These are phyloP conservation scores for Aegilops tauschii DNA, from an alignment of 176 grass and related monocot species.

Conservation along the genomic window DNA sequence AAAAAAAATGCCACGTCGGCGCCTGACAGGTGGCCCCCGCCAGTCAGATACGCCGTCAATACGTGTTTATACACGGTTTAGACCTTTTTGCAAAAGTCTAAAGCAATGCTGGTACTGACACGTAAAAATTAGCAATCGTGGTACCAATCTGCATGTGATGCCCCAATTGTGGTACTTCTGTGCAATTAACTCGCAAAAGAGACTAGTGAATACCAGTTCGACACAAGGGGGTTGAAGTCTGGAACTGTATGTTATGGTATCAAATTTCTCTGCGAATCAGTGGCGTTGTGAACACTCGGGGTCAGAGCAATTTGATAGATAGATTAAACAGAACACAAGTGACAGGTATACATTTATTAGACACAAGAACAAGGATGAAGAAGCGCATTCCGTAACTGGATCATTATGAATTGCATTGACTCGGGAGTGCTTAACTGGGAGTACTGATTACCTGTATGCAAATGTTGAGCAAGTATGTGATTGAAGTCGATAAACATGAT, in stretches of 20 bases:
- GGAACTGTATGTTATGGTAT: neutral
- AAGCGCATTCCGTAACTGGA: no score
- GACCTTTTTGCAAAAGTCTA: no score
- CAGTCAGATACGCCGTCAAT: no score
- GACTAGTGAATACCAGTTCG: neutral
- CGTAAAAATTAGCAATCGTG: no score
- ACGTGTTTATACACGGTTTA: no score
- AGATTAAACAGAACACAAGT: neutral
- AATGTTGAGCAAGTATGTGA: constrained; percentile 55
- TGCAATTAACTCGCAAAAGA: neutral
- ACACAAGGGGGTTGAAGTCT: neutral
- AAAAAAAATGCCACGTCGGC: no score
- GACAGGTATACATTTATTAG: neutral
- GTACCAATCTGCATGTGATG: no score
- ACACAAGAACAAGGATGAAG: neutral
- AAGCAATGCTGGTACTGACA: no score
- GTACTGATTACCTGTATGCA: constrained; percentile 52
- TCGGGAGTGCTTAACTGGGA: constrained; percentile 1
- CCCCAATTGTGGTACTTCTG: no score
- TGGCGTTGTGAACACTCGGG: neutral
- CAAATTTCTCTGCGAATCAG: neutral
- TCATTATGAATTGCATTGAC: constrained; percentile 32
- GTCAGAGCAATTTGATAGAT: neutral
- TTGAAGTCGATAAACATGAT: constrained; percentile 65
- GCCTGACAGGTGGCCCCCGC: no score